Conservation (phyloP, 495 filamentous ascomycete species). For the Patellaria atrata region DNA sequence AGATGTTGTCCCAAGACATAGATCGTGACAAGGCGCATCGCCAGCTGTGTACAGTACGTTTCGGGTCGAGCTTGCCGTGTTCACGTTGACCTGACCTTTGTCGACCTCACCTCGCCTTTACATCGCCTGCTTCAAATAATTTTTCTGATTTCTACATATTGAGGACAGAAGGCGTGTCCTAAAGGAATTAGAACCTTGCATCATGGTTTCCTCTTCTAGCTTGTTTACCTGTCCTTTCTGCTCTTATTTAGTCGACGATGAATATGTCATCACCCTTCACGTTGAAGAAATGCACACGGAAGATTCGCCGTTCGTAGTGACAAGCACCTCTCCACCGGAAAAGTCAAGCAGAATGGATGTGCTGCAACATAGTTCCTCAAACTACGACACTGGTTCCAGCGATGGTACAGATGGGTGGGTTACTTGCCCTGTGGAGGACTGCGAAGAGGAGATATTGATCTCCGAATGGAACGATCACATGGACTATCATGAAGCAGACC, state of each 20-base stretch:
- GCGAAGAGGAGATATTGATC: slow-evolving; percentile 50
- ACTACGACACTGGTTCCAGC: slow-evolving; percentile 3
- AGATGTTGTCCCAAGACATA: no score
- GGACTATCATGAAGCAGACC: slow-evolving; percentile 56
- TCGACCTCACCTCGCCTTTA: no score
- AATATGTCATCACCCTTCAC: slow-evolving; percentile 38
- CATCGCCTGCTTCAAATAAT: neutral
- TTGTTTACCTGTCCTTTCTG: slow-evolving; percentile 38
- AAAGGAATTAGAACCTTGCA: neutral
- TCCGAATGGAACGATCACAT: slow-evolving; percentile 55
- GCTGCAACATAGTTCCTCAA: neutral
- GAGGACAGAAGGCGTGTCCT: neutral
- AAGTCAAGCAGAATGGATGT: slow-evolving; percentile 3
- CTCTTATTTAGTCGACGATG: slow-evolving; percentile 35
- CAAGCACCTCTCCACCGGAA: slow-evolving; percentile 16
- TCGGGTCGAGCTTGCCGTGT: no score
- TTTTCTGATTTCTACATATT: neutral
- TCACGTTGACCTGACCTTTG: no score
- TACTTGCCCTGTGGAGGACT: slow-evolving; percentile 55
- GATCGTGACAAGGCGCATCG: no score
- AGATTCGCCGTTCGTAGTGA: slow-evolving; percentile 39
- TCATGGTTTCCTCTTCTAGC: slow-evolving; percentile 1
- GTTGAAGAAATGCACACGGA: slow-evolving; percentile 42
- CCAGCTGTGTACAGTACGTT: no score
- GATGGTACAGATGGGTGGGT: slow-evolving; percentile 37